Percentiles rank a stretch among this genome's conserved stretches.
Evolutionary conservation across 192 early-diverging fungal species (phyloP).

Genomic region (Gamsiella multidivaricata): DNA sequence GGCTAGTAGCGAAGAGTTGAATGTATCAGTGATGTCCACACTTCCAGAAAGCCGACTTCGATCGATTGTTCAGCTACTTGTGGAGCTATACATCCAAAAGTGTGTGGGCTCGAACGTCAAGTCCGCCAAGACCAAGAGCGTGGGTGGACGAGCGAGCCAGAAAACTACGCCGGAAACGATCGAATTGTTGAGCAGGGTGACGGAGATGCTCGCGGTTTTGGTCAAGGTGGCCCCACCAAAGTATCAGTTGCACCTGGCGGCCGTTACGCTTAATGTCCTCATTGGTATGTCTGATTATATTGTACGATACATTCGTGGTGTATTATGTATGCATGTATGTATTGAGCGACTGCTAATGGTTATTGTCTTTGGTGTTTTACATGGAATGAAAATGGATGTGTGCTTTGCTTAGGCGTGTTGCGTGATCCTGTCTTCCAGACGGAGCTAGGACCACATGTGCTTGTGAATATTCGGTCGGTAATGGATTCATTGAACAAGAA

Average conservation of each 20-base stretch:
- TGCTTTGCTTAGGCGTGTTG: slow-evolving; percentile 57
- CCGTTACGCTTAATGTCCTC: slow-evolving; percentile 64
- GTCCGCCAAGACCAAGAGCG: slow-evolving; percentile 3
- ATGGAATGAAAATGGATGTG: too few relatives aligned
- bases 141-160: slow-evolving; percentile 12
- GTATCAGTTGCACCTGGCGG: slow-evolving; percentile 60
- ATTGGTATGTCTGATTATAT: slow-evolving; percentile 39
- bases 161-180: slow-evolving; percentile 40
- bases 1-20: slow-evolving; percentile 7
- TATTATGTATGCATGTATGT: too few relatives aligned
- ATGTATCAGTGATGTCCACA: neutral
- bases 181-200: slow-evolving; percentile 45
- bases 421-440: slow-evolving; percentile 56
- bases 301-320: too few relatives aligned
- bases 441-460: slow-evolving; percentile 56
- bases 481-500: slow-evolving; percentile 53
- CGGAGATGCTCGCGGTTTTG: slow-evolving; percentile 59
- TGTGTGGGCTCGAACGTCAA: slow-evolving; percentile 10
- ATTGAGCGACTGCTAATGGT: neutral
- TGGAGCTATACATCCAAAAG: slow-evolving; percentile 37
- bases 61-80: slow-evolving; percentile 38
- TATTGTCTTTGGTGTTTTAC: neutral
- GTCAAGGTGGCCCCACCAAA: slow-evolving; percentile 56
- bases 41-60: slow-evolving; percentile 23
- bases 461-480: slow-evolving; percentile 59